Conservation (phyloP, 768 basidiomycete species). For the Podaxis mareebaensis region DNA sequence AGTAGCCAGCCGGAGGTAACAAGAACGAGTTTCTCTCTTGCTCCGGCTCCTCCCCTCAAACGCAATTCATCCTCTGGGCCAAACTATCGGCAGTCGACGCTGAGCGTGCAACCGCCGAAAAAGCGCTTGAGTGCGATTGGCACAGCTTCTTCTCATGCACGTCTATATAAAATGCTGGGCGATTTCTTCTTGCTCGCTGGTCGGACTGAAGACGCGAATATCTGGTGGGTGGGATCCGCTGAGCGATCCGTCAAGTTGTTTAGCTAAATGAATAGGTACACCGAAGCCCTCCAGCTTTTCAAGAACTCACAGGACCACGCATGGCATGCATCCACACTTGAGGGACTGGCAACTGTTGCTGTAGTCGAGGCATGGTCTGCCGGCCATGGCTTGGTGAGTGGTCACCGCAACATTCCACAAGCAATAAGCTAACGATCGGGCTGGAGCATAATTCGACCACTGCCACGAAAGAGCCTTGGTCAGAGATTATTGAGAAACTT, state of each 20-base stretch:
- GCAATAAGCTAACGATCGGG: slow-evolving; percentile 13
- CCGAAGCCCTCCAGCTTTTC: slow-evolving; percentile 79
- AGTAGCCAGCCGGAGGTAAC: slow-evolving; percentile 60
- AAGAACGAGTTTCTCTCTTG: slow-evolving; percentile 35
- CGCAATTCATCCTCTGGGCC: slow-evolving; percentile 56
- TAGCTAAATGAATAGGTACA: slow-evolving; percentile 60
- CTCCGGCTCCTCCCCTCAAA: slow-evolving; percentile 43
- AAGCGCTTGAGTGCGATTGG: slow-evolving; percentile 67
- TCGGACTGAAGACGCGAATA: slow-evolving; percentile 75
- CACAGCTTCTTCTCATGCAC: slow-evolving; percentile 76
- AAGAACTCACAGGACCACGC: slow-evolving; percentile 72
- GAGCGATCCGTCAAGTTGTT: slow-evolving; percentile 12
- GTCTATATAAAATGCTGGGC: slow-evolving; percentile 85
- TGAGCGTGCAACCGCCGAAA: slow-evolving; percentile 48
- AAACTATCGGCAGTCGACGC: slow-evolving; percentile 51
- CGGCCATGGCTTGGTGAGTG: slow-evolving; percentile 69
- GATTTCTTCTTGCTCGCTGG: slow-evolving; percentile 90
- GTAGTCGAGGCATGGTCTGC: slow-evolving; percentile 85
- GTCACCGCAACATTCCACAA: neutral
- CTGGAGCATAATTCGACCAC: slow-evolving; percentile 56
- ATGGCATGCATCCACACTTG: slow-evolving; percentile 89
- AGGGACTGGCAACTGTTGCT: slow-evolving; percentile 79
- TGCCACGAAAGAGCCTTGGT: slow-evolving; percentile 68
- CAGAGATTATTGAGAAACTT: slow-evolving; percentile 73
- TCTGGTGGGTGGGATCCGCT: slow-evolving; percentile 56